Base-by-base conservation (phyloP, 495 filamentous ascomycete species). In the Darksidea phi region DNA sequence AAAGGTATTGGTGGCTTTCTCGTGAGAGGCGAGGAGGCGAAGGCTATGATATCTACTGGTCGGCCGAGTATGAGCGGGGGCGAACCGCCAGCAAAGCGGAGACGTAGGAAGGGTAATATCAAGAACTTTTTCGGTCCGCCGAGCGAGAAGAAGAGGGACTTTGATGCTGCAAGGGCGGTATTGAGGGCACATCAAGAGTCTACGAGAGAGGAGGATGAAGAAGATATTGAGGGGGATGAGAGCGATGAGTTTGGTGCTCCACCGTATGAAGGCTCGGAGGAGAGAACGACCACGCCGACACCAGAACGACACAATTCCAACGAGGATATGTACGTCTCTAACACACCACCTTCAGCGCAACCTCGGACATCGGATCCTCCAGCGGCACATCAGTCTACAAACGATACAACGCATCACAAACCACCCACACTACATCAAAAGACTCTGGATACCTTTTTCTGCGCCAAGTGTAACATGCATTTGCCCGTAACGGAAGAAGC, bases 1-100 rank as follows among this genome's bases (percentile, higher is more conserved):
- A 84, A 81, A 76, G 90, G 88, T 12, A 98, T 98, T 62, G 86
- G 87, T 32, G 78, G 83, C 2, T 98, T 97, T 70, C 72, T 98
- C 17, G 73, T 95, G 11, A 86, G 87, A 61, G 90, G 91, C 3
- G 84, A 88, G 7, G 85, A 88, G 63, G 88, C 88, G 21, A 87
- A 84, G 70, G 73, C 74, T 26, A 61, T 80, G 60, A 45, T 60
- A 42, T 54, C 41, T 21, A 65, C 54, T 36, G 48, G 42, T 25
- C 42, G 21, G 38, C 15, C 20, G 18, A 48, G 53, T 5, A 57
- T 43, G 13, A 28, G 37, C 34, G 67, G 65, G 47, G 73, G 72
- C 75, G 53, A 71, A 18, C 55, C 55, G 7, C 32, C 54, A 45
- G 32, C 48, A 6, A 53, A 59, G 36, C 46, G 55, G 21, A 34